Base-by-base conservation (phyloP, 257 asterid species). In the Marsdenia floribunda region DNA sequence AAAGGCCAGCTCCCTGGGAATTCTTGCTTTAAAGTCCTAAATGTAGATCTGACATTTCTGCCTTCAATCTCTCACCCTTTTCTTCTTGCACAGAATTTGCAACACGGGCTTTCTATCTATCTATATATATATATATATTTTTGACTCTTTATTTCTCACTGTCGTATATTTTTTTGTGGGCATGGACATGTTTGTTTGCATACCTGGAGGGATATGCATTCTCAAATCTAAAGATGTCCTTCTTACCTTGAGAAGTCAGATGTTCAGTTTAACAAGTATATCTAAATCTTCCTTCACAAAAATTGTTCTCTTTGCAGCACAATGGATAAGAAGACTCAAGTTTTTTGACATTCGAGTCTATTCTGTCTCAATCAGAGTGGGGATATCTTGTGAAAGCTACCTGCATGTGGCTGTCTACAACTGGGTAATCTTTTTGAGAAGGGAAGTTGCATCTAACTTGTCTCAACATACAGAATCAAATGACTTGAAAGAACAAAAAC, bases 381-480 rank as follows among this genome's bases (percentile, higher is more conserved):
- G 71, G 40, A 22, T 65, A 19, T 66, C 49, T 65, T 24, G 15
- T 65, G 49, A 66, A 38, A 38, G 50, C 71, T 38, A 19, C 44
- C n/a, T 14, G 22, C 13, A 38, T 2, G 3, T 38, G 19, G 50
- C 40, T 7, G 50, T 65, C 50, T 65, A 65, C 26, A 10, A 9
- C 8, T 26, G 44, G 71, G 19, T 38, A 38, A 40, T 9, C 33
- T 38, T 26, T 6, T 7, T 38, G 71, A 66, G 26, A 10, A 26
- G 52, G 50, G 52, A 50, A 66, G 52, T 21, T 66, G 71, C 71
- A 38, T 66, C 71, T 38, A 21, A 38, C 49, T 65, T 37, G 52
- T 38, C 50, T 37, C 33, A 2, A 3, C 71, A 4, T 66, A 38
- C 71, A 66, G 29, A 66, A 64, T 64, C 22, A 16, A 58, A 66